Conservation (phyloP, 2,329 filamentous ascomycete genomes). For the Capronia epimyces region DNA sequence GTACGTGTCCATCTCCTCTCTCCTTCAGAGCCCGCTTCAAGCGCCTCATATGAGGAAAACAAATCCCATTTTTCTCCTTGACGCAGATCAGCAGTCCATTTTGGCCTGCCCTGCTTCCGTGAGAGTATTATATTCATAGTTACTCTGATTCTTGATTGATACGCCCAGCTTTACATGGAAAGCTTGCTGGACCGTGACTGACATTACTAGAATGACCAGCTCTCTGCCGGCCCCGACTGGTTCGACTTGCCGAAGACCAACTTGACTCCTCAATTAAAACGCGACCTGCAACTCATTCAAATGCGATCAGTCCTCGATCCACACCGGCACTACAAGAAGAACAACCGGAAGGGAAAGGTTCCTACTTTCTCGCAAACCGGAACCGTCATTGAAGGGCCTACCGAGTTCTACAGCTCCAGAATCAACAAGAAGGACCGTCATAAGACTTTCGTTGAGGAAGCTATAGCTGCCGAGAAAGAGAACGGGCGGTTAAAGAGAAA, state of each 20-base stretch:
- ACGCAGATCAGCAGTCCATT: slow-evolving; percentile 70
- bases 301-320: slow-evolving; percentile 86
- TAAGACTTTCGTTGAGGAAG: slow-evolving; percentile 77
- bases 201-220: slow-evolving; percentile 48
- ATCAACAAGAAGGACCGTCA: slow-evolving; percentile 84
- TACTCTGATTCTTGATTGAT: slow-evolving; percentile 53
- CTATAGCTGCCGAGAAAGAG: slow-evolving; percentile 62
- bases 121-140: slow-evolving; percentile 65
- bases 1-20: slow-evolving; percentile 38
- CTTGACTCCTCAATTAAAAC: slow-evolving; percentile 76
- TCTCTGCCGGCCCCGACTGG: slow-evolving; percentile 73
- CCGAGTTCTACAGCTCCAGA: slow-evolving; percentile 76
- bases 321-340: slow-evolving; percentile 86
- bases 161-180: slow-evolving; percentile 12
- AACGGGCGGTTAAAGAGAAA: slow-evolving; percentile 75
- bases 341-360: slow-evolving; percentile 57
- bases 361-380: slow-evolving; percentile 87
- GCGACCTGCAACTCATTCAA: slow-evolving; percentile 81
- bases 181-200: slow-evolving; percentile 16
- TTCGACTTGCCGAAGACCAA: slow-evolving; percentile 81
- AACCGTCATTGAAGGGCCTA: slow-evolving; percentile 79
- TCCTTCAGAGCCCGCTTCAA: not conserved
- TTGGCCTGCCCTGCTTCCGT: slow-evolving; percentile 71
- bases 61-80: slow-evolving; percentile 63
- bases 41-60: slow-evolving; percentile 64